Evolutionary conservation across 306 rosid species (phyloP).

Genomic region (Vicia villosa): DNA sequence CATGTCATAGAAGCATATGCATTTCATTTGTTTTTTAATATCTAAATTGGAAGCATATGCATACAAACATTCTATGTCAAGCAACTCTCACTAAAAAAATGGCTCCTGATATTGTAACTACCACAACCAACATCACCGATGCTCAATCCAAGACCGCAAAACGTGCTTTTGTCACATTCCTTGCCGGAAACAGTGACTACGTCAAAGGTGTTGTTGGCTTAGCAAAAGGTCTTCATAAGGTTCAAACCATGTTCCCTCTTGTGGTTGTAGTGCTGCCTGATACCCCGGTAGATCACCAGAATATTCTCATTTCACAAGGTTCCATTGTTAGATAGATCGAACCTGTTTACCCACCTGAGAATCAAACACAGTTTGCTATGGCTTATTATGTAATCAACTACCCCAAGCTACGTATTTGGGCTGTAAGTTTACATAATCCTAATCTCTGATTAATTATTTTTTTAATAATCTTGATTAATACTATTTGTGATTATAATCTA

Average conservation of each 20-base stretch:
- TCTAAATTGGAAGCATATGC: too few relatives aligned
- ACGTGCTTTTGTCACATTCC: slow-evolving; percentile 73
- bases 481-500: background rate
- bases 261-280: slow-evolving; percentile 85
- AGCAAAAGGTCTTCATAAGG: slow-evolving; percentile 79
- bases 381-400: slow-evolving; percentile 89
- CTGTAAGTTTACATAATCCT: background rate
- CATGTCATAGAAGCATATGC: too few relatives aligned
- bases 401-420: slow-evolving; percentile 93
- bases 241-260: slow-evolving; percentile 57
- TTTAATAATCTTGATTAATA: too few relatives aligned
- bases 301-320: slow-evolving; percentile 60
- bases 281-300: slow-evolving; percentile 72
- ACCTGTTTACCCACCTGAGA: slow-evolving; percentile 73
- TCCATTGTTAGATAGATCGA: slow-evolving; percentile 69
- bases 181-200: slow-evolving; percentile 83
- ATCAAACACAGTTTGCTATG: slow-evolving; percentile 84
- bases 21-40: too few relatives aligned
- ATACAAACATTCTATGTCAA: slow-evolving; percentile 1
- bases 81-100: slow-evolving; percentile 31
- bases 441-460: background rate
- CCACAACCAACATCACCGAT: background rate
- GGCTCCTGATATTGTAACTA: slow-evolving; percentile 53
- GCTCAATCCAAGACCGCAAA: slow-evolving; percentile 6
- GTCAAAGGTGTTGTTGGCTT: slow-evolving; percentile 83